Percentiles rank a stretch among this genome's conserved stretches.
phyloP scores from a whole-genome alignment of 1,284 basidiomycete genomes.

The Mycena sp. region DNA sequence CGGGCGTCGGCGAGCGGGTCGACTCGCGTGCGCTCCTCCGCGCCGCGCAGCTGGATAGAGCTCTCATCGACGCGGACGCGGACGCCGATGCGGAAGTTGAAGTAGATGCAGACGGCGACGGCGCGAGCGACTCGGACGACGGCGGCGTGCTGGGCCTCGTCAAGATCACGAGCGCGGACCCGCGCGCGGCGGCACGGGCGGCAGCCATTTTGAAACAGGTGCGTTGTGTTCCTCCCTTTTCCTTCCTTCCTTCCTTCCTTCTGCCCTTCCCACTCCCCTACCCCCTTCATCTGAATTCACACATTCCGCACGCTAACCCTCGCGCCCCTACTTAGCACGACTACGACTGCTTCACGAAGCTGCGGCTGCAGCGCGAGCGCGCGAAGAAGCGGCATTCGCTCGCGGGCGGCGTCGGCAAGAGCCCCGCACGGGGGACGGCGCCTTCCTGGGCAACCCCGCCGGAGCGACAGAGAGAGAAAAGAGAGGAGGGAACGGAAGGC shows the following conservation, averaged over 20 bases:
- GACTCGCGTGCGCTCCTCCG: slow-evolving; percentile 80
- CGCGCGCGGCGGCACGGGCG: slow-evolving; percentile 86
- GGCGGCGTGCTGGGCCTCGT: slow-evolving; percentile 60
- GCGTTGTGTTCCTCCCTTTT: not conserved
- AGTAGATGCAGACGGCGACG: slow-evolving; percentile 41
- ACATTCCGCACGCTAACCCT: no score
- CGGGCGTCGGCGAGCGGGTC: no score
- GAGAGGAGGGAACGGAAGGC: slow-evolving; percentile 34
- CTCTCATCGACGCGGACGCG: slow-evolving; percentile 46
- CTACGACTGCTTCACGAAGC: slow-evolving; percentile 77
- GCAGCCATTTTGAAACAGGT: slow-evolving; percentile 90
- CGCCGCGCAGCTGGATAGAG: slow-evolving; percentile 79
- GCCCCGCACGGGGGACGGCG: no score
- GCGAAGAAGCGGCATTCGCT: slow-evolving; percentile 44
- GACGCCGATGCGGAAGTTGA: slow-evolving; percentile 90
- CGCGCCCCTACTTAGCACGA: slow-evolving; percentile 64
- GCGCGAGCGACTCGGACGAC: slow-evolving; percentile 20
- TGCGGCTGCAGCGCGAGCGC: slow-evolving; percentile 25
- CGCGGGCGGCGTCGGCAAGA: slow-evolving; percentile 28
- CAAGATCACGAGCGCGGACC: slow-evolving; percentile 84
- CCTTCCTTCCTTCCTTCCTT: slow-evolving; percentile 8
- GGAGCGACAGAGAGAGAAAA: not conserved
- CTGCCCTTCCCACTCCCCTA: not conserved
- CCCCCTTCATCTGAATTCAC: slow-evolving; percentile 11
- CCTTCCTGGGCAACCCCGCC: no score